Conservation (phyloP, 2,329 filamentous ascomycete genomes). For the Fusarium tricinctum region DNA sequence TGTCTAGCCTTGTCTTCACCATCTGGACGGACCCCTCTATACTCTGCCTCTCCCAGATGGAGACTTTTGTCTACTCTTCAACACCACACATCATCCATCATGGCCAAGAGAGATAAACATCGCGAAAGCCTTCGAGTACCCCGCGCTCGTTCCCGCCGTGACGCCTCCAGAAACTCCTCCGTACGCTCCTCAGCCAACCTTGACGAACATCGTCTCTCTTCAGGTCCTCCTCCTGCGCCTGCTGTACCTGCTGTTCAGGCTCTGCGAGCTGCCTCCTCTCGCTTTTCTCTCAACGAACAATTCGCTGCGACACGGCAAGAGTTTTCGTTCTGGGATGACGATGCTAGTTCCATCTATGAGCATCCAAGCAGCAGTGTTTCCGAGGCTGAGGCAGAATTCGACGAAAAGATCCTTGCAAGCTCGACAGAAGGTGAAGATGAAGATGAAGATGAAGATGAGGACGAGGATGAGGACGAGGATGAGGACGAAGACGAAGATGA, state of each 20-base stretch:
- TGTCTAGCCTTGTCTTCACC: neutral
- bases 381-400: neutral
- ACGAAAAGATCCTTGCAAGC: neutral
- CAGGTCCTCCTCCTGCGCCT: constrained; percentile 32
- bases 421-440: neutral
- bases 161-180: constrained; percentile 43
- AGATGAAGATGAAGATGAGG: neutral
- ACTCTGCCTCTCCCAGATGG: constrained; percentile 4
- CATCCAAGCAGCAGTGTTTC: constrained; percentile 43
- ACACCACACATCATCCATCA: constrained; percentile 33
- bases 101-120: constrained; percentile 47
- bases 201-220: constrained; percentile 44
- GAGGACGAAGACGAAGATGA: neutral
- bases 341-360: constrained; percentile 61
- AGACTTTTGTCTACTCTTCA: constrained; percentile 21
- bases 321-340: constrained; percentile 64
- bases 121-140: constrained; percentile 51
- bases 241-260: constrained; percentile 11
- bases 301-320: constrained; percentile 63
- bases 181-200: constrained; percentile 45
- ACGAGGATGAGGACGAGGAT: neutral
- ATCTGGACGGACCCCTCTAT: neutral
- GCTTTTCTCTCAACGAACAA: constrained; percentile 63
- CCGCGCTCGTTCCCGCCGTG: constrained; percentile 41
- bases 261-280: constrained; percentile 57